A percentile compares a stretch with the other conserved stretches of the same genome.
phyloP scores from a whole-genome alignment of 345 rosid species.

The Dovyalis caffra region DNA sequence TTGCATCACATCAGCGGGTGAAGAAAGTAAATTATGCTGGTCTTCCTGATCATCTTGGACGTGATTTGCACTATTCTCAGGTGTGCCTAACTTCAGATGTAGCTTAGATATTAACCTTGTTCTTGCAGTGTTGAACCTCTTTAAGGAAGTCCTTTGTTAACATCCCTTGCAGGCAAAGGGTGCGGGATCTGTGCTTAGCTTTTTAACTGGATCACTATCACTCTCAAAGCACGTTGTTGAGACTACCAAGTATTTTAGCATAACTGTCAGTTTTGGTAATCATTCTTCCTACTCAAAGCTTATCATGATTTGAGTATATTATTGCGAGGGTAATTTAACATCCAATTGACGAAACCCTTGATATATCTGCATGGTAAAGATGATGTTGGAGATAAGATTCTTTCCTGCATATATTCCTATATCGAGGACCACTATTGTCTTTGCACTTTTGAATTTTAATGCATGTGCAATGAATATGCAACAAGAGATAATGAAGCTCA shows the following conservation, averaged over 20 bases:
- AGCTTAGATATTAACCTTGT: neutral
- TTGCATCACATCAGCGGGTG: slow-evolving; percentile 74
- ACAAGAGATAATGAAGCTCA: neutral
- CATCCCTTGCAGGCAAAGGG: slow-evolving; percentile 71
- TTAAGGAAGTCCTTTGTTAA: neutral
- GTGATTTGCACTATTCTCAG: slow-evolving; percentile 86
- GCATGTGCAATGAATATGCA: neutral
- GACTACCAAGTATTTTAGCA: slow-evolving; percentile 85
- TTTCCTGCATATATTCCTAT: too few species aligned
- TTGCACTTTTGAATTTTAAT: neutral
- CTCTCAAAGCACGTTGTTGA: slow-evolving; percentile 89
- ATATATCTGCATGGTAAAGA: neutral
- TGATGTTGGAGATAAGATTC: neutral
- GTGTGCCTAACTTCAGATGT: slow-evolving; percentile 25
- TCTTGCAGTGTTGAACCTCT: neutral
- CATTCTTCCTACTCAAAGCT: slow-evolving; percentile 8
- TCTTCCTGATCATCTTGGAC: slow-evolving; percentile 83
- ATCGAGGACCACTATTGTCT: neutral
- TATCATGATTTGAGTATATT: neutral
- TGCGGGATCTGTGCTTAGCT: slow-evolving; percentile 94
- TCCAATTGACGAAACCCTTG: neutral
- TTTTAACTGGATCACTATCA: slow-evolving; percentile 80
- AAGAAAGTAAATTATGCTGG: slow-evolving; percentile 86
- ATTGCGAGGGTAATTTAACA: neutral
- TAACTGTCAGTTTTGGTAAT: slow-evolving; percentile 96